Conservation (phyloP, 164 flowering plant species). For the Aristolochia californica region DNA sequence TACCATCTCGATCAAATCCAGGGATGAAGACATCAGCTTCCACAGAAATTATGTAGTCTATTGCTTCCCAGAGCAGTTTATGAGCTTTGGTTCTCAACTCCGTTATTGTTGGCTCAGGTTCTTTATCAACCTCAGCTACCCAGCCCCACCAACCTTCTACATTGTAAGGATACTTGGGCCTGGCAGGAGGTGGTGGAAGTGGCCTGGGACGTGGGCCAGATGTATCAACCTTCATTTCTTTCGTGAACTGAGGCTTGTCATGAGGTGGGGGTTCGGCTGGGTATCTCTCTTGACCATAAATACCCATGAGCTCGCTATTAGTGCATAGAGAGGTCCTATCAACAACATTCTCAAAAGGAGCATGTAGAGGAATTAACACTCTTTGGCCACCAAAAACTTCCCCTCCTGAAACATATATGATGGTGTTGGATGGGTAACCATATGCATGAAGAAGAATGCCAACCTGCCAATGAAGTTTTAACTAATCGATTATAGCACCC, state of each 20-base stretch:
- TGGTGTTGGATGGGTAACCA: conserved; percentile 81
- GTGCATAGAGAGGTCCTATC: too few species aligned
- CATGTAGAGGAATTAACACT: conserved; percentile 69
- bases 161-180: conserved; percentile 71
- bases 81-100: too few species aligned
- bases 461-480: conserved; percentile 32
- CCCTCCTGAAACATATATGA: conserved; percentile 83
- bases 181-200: conserved; percentile 90
- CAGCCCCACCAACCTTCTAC: conserved; percentile 99
- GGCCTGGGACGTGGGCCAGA: conserved; percentile 87
- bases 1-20: too few species aligned
- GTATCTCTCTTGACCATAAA: conserved; percentile 71
- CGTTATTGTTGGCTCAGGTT: too few species aligned
- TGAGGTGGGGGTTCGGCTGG: conserved; percentile 21
- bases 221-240: conserved; percentile 33
- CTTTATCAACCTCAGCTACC: too few species aligned
- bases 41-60: too few species aligned
- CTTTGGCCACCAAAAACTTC: conserved; percentile 95
- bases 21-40: too few species aligned
- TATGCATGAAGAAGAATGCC: conserved; percentile 91
- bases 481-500: neutral
- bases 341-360: conserved; percentile 90
- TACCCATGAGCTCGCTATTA: too few species aligned
- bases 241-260: conserved; percentile 27
- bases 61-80: too few species aligned